These are phyloP conservation scores for Rhodotorula sp. DNA, from an alignment of 1,284 basidiomycete genomes.

Conservation along the genomic window DNA sequence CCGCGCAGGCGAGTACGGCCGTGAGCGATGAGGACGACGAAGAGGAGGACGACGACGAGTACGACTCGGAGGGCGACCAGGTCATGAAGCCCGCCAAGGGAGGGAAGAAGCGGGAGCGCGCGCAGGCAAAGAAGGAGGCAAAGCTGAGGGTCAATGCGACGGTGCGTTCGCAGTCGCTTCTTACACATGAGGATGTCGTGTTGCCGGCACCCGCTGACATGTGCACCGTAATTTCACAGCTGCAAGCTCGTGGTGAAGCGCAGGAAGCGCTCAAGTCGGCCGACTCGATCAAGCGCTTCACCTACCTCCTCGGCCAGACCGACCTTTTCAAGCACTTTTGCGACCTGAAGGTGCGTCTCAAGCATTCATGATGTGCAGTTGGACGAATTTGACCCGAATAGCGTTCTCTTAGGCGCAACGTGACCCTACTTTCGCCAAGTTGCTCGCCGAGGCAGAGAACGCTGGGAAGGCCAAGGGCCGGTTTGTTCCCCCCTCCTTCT, in stretches of 20 bases:
- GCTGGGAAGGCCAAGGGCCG: conserved; percentile 70
- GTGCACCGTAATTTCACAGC: not conserved
- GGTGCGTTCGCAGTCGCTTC: conserved; percentile 50
- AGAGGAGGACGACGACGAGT: conserved; percentile 31
- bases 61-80: conserved; percentile 28
- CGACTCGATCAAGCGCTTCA: conserved; percentile 94
- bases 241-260: conserved; percentile 17
- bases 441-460: conserved; percentile 68
- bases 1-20: not conserved
- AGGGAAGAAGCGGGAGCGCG: conserved; percentile 61
- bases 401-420: conserved; percentile 64
- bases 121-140: conserved; percentile 26
- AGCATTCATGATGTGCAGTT: conserved; percentile 49
- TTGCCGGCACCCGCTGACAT: not conserved
- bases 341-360: conserved; percentile 65
- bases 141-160: conserved; percentile 50
- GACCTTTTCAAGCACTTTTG: conserved; percentile 96
- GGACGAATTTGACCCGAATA: not conserved
- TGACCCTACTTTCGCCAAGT: conserved; percentile 87
- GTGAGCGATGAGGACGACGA: conserved; percentile 28
- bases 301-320: conserved; percentile 89
- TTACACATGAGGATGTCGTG: too few relatives aligned
- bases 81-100: conserved; percentile 40
- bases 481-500: not conserved
- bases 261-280: conserved; percentile 59